phyloP scores from a whole-genome alignment of 2,329 filamentous ascomycete genomes.

The Colletotrichum lindemuthianum region DNA sequence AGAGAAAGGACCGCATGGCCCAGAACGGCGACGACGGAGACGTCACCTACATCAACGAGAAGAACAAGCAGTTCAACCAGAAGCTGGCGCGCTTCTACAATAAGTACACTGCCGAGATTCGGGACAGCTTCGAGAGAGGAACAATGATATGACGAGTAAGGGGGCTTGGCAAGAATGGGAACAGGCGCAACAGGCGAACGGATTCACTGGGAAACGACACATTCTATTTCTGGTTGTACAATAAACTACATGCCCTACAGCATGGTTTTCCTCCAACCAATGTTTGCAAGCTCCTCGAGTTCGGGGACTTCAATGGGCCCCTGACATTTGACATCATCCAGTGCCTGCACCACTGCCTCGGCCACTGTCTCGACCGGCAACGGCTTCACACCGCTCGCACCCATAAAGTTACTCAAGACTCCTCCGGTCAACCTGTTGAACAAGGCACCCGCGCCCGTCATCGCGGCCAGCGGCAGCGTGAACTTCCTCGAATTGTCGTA shows the following conservation, averaged over 20 bases:
- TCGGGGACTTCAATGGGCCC: conserved; percentile 82
- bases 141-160: conserved; percentile 79
- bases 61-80: conserved; percentile 99
- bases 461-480: conserved; percentile 85
- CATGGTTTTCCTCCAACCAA: conserved; percentile 92
- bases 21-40: conserved; percentile 87
- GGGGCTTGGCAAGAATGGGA: conserved; percentile 2
- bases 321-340: conserved; percentile 76
- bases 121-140: conserved; percentile 96
- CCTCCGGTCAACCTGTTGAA: conserved; percentile 84
- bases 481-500: conserved; percentile 85
- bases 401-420: conserved; percentile 79
- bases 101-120: conserved; percentile 96
- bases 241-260: conserved; percentile 59
- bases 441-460: conserved; percentile 77
- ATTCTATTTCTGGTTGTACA: conserved; percentile 40
- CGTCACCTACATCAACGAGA: conserved; percentile 99
- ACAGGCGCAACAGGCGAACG: not conserved
- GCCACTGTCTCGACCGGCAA: conserved; percentile 88
- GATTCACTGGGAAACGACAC: conserved; percentile 40
- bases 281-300: conserved; percentile 83
- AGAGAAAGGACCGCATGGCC: conserved; percentile 81
- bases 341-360: conserved; percentile 87
- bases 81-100: conserved; percentile 97
- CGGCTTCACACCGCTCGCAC: conserved; percentile 85